Evolutionary conservation across 345 rosid species (phyloP).

Genomic region (Excoecaria cochinchinensis): DNA sequence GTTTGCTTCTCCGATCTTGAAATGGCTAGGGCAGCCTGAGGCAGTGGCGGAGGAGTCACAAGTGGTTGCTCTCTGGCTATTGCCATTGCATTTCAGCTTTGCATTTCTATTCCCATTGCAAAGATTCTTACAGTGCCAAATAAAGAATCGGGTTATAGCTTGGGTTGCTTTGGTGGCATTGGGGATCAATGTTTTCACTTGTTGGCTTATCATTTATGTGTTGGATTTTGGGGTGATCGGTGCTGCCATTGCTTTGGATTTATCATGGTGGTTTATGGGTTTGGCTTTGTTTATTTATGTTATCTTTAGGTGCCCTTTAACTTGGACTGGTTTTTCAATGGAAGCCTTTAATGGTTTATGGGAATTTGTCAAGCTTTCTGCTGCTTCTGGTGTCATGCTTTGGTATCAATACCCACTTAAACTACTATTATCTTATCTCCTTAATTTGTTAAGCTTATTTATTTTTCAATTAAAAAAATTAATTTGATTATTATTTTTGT

Average conservation of each 20-base stretch:
- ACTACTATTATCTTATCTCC: not conserved
- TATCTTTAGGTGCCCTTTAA: conserved; percentile 50
- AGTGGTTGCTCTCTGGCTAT: conserved; percentile 42
- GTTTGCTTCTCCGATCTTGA: conserved; percentile 56
- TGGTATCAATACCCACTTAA: conserved; percentile 34
- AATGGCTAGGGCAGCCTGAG: conserved; percentile 56
- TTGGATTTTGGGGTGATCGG: conserved; percentile 51
- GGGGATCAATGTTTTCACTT: conserved; percentile 37
- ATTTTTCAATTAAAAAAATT: not conserved
- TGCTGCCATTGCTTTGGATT: conserved; percentile 46
- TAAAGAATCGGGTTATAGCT: conserved; percentile 50
- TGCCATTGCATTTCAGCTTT: conserved; percentile 64
- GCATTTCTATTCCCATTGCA: conserved; percentile 54
- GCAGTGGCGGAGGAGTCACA: conserved; percentile 66
- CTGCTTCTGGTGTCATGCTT: conserved; percentile 75
- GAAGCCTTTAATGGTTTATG: conserved; percentile 57
- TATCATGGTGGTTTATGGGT: conserved; percentile 64
- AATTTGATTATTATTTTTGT: too few species aligned
- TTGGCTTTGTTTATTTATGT: conserved; percentile 34
- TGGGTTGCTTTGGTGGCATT: conserved; percentile 33
- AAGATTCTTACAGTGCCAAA: conserved; percentile 65
- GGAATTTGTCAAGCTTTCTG: conserved; percentile 59
- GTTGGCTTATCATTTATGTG: conserved; percentile 52
- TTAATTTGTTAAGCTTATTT: not conserved
- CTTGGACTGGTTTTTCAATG: conserved; percentile 61